phyloP scores from a whole-genome alignment of 495 filamentous ascomycete genomes.

The Evernia prunastri region DNA sequence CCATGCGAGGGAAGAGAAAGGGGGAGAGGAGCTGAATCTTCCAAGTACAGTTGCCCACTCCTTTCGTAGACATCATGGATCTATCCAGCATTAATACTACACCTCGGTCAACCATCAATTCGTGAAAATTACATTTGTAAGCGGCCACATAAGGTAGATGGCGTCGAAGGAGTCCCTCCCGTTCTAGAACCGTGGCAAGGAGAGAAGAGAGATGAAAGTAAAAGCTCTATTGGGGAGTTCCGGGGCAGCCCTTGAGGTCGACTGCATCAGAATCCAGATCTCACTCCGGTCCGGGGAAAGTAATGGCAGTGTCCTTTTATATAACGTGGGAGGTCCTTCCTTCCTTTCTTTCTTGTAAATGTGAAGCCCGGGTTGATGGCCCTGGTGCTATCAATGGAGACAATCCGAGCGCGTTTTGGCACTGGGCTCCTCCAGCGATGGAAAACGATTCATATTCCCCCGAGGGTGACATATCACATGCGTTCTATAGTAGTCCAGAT shows the following conservation, averaged over 20 bases:
- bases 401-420: background rate
- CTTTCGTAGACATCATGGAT: background rate
- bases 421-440: background rate
- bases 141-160: background rate
- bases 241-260: background rate
- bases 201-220: too few relatives aligned
- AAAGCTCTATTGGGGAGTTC: background rate
- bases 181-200: background rate
- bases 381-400: background rate
- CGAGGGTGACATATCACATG: too few relatives aligned
- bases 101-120: background rate
- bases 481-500: too few relatives aligned
- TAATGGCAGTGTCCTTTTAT: background rate
- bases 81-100: background rate
- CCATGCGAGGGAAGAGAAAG: background rate
- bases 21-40: background rate
- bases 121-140: background rate
- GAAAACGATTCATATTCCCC: background rate
- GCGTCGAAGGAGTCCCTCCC: background rate
- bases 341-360: too few relatives aligned
- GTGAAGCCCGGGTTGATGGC: background rate
- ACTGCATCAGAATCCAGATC: background rate
- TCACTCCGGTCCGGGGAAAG: background rate
- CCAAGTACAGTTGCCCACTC: background rate
- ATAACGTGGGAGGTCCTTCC: too few relatives aligned